Evolutionary conservation across 192 early-diverging fungal species (phyloP), one percentile per base, ranked within the genome.

Genomic region (Geosiphon pyriformis): DNA sequence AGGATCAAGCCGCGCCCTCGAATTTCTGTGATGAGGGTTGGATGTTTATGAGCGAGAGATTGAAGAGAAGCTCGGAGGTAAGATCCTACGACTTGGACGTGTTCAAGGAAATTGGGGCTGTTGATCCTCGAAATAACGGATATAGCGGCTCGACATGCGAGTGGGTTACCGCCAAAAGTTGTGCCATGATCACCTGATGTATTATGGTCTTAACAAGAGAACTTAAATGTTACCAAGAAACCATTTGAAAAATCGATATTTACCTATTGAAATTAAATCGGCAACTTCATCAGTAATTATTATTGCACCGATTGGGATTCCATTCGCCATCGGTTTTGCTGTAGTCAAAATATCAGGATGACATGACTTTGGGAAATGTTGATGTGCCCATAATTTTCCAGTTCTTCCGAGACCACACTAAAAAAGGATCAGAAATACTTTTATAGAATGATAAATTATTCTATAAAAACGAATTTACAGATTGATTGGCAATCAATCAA

Each of bases 301-400:
- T 59, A 90, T 85, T n/a, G 94, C 94, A 61, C 96, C 96, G 68
- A 98, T 93, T 15, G 96, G 96, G 33, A 96, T 74, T 58, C 96
- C 96, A 75, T 96, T 96, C 34, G 94, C 96, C 50, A 98, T 81
- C 29, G 96, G 96, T 75, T 98, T 98, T 62, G 96, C 96, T 80
- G 95, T 84, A 26, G 95, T 94, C 55, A 98, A 62, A 42, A 98
- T 87, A 74, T 98, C 96, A 18, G 96, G 96, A 30, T 75, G 79
- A 69, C 84, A 84, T 61, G 84, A 77, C 42, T 75, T 73, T 26
- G 80, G 78, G 55, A 85, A 90, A 70, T 82, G 58, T 55, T 91
- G 84, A 74, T 94, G 92, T 17, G 87, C 93, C 85, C 88, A 95
- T 53, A 98, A 75, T 68, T 86, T 89, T 61, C 94, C 96, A 7